phyloP scores from a whole-genome alignment of 257 asterid genomes.

The Paulownia fortunei region DNA sequence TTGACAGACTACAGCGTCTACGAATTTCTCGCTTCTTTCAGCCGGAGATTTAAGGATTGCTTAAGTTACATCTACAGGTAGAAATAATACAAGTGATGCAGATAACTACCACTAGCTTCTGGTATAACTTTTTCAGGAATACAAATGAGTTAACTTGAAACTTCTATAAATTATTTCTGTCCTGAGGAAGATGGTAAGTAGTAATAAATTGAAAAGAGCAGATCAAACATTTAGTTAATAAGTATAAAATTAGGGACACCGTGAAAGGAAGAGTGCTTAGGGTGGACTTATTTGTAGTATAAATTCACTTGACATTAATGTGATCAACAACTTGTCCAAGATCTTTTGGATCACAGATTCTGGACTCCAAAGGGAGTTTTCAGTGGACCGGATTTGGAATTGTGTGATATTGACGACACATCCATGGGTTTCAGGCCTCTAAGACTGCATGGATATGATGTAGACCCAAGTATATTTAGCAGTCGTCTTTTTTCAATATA shows the following conservation, averaged over 20 bases:
- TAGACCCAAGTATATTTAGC: constrained; percentile 38
- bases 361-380: constrained; percentile 59
- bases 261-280: too few species aligned
- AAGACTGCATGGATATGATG: constrained; percentile 50
- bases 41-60: constrained; percentile 42
- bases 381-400: constrained; percentile 43
- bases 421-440: constrained; percentile 61
- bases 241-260: too few species aligned
- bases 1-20: constrained; percentile 62
- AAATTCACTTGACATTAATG: too few species aligned
- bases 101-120: too few species aligned
- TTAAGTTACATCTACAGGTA: constrained; percentile 49
- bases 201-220: too few species aligned
- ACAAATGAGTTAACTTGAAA: too few species aligned
- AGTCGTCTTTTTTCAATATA: neutral
- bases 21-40: constrained; percentile 56
- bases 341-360: constrained; percentile 19
- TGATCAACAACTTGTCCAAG: neutral
- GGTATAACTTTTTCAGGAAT: too few species aligned
- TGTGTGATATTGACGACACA: constrained; percentile 56
- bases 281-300: too few species aligned
- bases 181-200: too few species aligned
- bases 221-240: too few species aligned
- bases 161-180: too few species aligned
- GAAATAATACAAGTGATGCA: neutral